These are phyloP conservation scores for Alternaria longipes DNA, from an alignment of 2,329 filamentous ascomycete genomes.

Conservation along the genomic window DNA sequence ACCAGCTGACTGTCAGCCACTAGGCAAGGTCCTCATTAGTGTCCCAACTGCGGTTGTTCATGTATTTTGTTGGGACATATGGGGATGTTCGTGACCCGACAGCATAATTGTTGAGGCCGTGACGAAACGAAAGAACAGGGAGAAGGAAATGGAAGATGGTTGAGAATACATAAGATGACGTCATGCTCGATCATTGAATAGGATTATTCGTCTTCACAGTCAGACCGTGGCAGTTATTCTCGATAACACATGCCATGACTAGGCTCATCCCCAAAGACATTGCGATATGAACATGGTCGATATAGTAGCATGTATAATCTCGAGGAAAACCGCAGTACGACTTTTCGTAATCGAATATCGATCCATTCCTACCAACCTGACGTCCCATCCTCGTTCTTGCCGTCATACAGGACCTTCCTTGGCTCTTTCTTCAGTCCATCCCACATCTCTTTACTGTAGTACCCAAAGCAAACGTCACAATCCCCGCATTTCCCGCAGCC, in stretches of 20 bases:
- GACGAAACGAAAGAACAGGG: background rate
- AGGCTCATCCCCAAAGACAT: background rate
- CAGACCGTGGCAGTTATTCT: background rate
- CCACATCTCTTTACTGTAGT: slow-evolving; percentile 18
- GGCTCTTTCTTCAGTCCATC: background rate
- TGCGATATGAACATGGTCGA: background rate
- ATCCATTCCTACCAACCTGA: background rate
- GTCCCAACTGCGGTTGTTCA: background rate
- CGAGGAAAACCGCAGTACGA: background rate
- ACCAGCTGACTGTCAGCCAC: slow-evolving; percentile 4
- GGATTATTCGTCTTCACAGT: background rate
- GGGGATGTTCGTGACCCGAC: background rate
- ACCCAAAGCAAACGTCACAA: slow-evolving; percentile 12
- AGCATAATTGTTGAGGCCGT: background rate
- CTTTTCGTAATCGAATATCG: no score
- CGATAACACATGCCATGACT: background rate
- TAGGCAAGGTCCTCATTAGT: background rate
- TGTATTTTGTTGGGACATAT: background rate
- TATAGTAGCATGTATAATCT: background rate
- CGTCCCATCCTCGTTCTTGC: background rate
- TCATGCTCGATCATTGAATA: background rate
- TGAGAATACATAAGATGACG: background rate
- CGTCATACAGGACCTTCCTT: background rate
- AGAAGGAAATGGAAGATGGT: background rate
- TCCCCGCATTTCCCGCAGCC: slow-evolving; percentile 22